Evolutionary conservation across 139 green algal genomes (phyloP).

Genomic region (Pedinophyceae sp.): DNA sequence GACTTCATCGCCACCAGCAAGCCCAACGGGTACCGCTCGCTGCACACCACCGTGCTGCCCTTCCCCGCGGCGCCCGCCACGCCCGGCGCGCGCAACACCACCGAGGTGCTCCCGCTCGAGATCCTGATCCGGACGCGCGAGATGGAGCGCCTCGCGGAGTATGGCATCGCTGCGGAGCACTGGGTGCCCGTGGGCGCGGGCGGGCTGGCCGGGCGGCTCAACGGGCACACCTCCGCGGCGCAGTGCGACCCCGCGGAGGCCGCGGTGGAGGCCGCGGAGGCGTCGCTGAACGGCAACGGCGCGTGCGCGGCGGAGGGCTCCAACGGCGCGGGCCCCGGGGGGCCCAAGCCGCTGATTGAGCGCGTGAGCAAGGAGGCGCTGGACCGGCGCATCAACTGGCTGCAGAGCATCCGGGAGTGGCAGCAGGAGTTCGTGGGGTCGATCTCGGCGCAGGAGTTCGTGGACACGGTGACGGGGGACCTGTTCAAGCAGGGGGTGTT

Average conservation of each 20-base stretch:
- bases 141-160: constrained; percentile 57
- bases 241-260: not conserved
- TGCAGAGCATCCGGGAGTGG: constrained; percentile 59
- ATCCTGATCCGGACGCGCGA: constrained; percentile 48
- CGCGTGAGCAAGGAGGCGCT: too few species aligned
- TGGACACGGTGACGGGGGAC: constrained; percentile 64
- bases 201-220: not conserved
- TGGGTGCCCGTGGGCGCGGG: not conserved
- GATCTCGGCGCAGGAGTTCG: constrained; percentile 62
- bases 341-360: too few species aligned
- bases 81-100: too few species aligned
- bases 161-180: constrained; percentile 37
- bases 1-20: constrained; percentile 85
- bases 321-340: too few species aligned
- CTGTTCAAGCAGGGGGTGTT: constrained; percentile 60
- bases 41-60: constrained; percentile 62
- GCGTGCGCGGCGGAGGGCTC: not conserved
- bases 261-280: too few species aligned
- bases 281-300: not conserved
- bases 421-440: constrained; percentile 68
- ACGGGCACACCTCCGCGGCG: not conserved
- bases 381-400: constrained; percentile 39
- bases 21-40: constrained; percentile 55
- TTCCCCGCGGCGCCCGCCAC: too few species aligned
- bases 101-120: too few species aligned